Conservation (phyloP, 2,329 filamentous ascomycete genomes). For the Pseudopyricularia cyperi region DNA sequence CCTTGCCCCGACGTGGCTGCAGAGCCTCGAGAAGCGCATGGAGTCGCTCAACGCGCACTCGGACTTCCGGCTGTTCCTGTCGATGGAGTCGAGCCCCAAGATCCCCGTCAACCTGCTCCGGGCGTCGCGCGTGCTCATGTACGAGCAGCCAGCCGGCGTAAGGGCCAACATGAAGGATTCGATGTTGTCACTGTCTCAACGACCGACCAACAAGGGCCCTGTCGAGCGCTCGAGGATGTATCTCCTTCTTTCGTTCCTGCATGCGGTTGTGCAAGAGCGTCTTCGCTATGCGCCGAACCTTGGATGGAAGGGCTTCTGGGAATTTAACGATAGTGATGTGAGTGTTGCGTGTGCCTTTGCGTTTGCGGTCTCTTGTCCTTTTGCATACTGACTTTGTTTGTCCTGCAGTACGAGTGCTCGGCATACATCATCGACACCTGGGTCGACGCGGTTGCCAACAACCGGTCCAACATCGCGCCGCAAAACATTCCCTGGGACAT, state of each 20-base stretch:
- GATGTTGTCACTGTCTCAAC: slow-evolving; percentile 65
- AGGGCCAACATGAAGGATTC: slow-evolving; percentile 98
- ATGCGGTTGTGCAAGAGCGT: slow-evolving; percentile 90
- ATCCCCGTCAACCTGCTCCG: slow-evolving; percentile 93
- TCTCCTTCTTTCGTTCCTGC: slow-evolving; percentile 81
- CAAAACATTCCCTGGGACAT: slow-evolving; percentile 95
- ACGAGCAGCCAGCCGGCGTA: slow-evolving; percentile 94
- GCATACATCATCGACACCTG: slow-evolving; percentile 92
- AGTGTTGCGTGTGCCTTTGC: slow-evolving; percentile 29
- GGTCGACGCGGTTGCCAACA: slow-evolving; percentile 71
- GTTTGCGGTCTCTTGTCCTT: not conserved
- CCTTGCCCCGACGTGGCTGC: slow-evolving; percentile 87
- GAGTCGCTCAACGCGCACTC: slow-evolving; percentile 87
- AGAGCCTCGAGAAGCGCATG: slow-evolving; percentile 93
- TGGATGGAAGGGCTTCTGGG: slow-evolving; percentile 99
- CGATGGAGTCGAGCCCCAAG: slow-evolving; percentile 94
- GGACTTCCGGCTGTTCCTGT: slow-evolving; percentile 90
- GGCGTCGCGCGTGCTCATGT: slow-evolving; percentile 89
- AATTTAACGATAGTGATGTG: slow-evolving; percentile 98
- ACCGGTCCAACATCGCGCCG: slow-evolving; percentile 84
- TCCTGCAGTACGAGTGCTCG: slow-evolving; percentile 81
- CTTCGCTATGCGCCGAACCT: slow-evolving; percentile 86
- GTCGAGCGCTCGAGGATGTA: slow-evolving; percentile 88
- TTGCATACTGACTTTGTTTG: slow-evolving; percentile 17
- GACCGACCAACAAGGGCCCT: slow-evolving; percentile 59